phyloP scores from a whole-genome alignment of 2,329 filamentous ascomycete species.

The Grosmannia huntii region DNA sequence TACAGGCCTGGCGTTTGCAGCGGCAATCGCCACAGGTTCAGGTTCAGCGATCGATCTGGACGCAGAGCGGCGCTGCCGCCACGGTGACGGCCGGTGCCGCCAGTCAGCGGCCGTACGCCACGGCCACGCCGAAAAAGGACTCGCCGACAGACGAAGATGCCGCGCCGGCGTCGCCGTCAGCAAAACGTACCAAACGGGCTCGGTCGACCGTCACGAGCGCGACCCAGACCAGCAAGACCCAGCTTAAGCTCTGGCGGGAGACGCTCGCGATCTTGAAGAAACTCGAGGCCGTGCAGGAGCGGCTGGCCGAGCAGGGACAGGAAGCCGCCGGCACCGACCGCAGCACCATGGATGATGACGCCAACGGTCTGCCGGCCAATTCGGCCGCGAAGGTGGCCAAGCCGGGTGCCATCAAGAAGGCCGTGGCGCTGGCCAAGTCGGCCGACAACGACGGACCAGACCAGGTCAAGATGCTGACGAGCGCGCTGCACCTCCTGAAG shows the following conservation, averaged over 20 bases:
- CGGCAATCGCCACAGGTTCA: not conserved
- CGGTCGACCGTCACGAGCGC: not conserved
- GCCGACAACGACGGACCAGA: not conserved
- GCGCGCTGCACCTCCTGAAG: slow-evolving; percentile 24
- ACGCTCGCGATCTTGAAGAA: slow-evolving; percentile 16
- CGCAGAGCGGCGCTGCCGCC: too few species aligned
- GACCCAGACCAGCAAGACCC: slow-evolving; percentile 3
- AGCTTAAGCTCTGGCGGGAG: slow-evolving; percentile 15
- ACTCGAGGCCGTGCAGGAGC: slow-evolving; percentile 11
- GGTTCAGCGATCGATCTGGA: not conserved
- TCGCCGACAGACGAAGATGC: not conserved
- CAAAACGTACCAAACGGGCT: not conserved
- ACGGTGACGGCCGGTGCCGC: too few species aligned
- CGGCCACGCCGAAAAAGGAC: not conserved
- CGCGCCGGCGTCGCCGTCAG: not conserved
- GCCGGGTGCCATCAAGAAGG: not conserved
- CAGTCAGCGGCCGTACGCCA: not conserved
- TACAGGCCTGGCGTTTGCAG: not conserved
- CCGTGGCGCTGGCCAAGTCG: too few species aligned
- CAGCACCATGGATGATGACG: not conserved
- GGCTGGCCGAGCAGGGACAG: slow-evolving; percentile 4
- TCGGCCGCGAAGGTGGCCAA: too few species aligned
- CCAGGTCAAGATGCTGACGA: slow-evolving; percentile 21
- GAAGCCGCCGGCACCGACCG: not conserved
- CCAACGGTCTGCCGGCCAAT: too few species aligned